phyloP scores from a whole-genome alignment of 2,329 filamentous ascomycete genomes.

The Claviceps capensis region DNA sequence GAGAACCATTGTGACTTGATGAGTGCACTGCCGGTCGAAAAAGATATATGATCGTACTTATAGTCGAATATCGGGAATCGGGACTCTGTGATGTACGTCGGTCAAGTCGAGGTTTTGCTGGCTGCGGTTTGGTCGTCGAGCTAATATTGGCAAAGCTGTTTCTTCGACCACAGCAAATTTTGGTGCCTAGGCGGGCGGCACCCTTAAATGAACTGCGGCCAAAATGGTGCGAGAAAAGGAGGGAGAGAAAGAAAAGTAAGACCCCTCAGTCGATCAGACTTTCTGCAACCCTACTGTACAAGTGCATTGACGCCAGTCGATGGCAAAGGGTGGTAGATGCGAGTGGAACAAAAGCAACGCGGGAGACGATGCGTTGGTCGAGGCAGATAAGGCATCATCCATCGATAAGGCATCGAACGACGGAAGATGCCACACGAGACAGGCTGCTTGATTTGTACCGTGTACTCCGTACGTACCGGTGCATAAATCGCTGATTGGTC shows the following conservation, averaged over 20 bases:
- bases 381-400: not conserved
- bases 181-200: constrained; percentile 4
- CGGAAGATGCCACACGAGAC: constrained; percentile 8
- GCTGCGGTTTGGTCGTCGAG: constrained; percentile 8
- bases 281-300: constrained; percentile 1
- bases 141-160: constrained; percentile 10
- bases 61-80: constrained; percentile 1
- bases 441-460: not conserved
- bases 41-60: not conserved
- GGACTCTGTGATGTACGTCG: constrained; percentile 2
- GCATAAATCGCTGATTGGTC: constrained; percentile 16
- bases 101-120: constrained; percentile 1
- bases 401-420: constrained; percentile 9
- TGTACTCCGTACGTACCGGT: not conserved
- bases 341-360: not conserved
- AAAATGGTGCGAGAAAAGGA: not conserved
- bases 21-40: not conserved
- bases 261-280: constrained; percentile 3
- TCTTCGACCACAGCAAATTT: constrained; percentile 10
- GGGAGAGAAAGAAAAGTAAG: not conserved
- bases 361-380: not conserved
- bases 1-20: constrained; percentile 40
- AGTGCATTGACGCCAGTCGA: constrained; percentile 1
- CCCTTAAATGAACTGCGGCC: not conserved
- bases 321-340: not conserved